Evolutionary conservation across 306 rosid species (phyloP).

Genomic region (Prunus campanulata): DNA sequence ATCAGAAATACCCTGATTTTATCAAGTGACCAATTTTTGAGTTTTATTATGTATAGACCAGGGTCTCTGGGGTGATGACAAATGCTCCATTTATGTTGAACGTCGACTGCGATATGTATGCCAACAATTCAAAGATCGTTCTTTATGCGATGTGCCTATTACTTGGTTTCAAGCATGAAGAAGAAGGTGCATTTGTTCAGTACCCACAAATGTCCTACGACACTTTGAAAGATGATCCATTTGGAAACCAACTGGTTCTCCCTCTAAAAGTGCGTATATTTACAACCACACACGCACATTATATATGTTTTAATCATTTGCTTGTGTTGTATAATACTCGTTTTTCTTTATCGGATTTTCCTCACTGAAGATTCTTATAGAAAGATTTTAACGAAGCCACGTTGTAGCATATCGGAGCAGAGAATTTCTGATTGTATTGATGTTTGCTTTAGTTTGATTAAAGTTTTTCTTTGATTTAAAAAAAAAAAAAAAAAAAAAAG

Average conservation of each 20-base stretch:
- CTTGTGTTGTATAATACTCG: too few species aligned
- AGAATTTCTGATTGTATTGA: too few species aligned
- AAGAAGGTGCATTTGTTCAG: constrained; percentile 58
- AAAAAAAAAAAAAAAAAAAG: too few species aligned
- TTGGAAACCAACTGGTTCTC: constrained; percentile 37
- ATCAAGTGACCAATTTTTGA: neutral
- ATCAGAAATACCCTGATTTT: neutral
- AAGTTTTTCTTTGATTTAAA: too few species aligned
- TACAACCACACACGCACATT: neutral
- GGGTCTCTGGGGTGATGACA: constrained; percentile 67
- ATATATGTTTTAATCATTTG: too few species aligned
- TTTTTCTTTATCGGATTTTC: too few species aligned
- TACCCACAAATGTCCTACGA: constrained; percentile 50
- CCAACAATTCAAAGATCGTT: constrained; percentile 44
- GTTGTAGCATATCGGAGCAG: too few species aligned
- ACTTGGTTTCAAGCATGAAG: constrained; percentile 36
- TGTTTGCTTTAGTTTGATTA: too few species aligned
- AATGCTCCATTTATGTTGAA: constrained; percentile 67
- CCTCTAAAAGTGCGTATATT: constrained; percentile 24
- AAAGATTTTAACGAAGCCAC: too few species aligned
- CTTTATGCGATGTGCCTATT: constrained; percentile 46
- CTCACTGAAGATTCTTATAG: too few species aligned
- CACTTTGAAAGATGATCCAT: constrained; percentile 59
- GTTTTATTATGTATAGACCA: constrained; percentile 31
- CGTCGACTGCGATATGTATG: constrained; percentile 72